Conservation (phyloP, 805 yeast genomes). For the Wickerhamomyces tratensis region DNA sequence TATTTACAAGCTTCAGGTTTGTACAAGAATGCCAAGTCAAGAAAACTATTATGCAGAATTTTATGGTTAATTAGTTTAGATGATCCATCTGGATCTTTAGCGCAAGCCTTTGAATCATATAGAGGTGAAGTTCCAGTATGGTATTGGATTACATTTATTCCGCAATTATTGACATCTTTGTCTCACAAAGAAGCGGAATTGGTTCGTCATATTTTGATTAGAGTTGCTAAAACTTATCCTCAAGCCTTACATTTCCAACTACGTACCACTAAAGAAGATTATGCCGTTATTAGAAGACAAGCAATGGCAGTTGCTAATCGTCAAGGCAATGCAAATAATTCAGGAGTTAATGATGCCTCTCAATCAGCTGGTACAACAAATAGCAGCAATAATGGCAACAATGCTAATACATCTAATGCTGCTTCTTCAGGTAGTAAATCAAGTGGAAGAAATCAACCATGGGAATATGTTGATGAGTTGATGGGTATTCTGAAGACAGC, state of each 20-base stretch:
- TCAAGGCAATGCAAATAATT: constrained; percentile 14
- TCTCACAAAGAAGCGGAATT: constrained; percentile 87
- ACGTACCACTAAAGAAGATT: constrained; percentile 92
- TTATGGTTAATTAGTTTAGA: constrained; percentile 91
- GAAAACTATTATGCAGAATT: constrained; percentile 80
- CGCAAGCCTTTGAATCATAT: constrained; percentile 83
- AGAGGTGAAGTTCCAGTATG: constrained; percentile 97
- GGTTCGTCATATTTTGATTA: constrained; percentile 78
- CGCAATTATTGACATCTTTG: constrained; percentile 81
- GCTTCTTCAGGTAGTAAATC: constrained; percentile 2
- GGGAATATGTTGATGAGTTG: constrained; percentile 89
- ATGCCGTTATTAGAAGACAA: constrained; percentile 78
- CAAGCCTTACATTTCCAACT: constrained; percentile 96
- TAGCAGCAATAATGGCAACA: neutral
- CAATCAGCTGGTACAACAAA: too few relatives aligned
- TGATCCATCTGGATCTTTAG: constrained; percentile 69
- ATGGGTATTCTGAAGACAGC: constrained; percentile 95
- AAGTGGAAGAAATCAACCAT: constrained; percentile 55
- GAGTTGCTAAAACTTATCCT: constrained; percentile 94
- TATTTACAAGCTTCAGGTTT: constrained; percentile 96
- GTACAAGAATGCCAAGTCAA: constrained; percentile 85
- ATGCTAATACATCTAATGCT: constrained; percentile 2
- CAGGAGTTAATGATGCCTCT: constrained; percentile 9
- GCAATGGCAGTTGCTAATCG: constrained; percentile 38
- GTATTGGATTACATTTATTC: constrained; percentile 98